Evolutionary conservation across 208 protist species (phyloP).

Genomic region (Trypanosomatidae sp.): DNA sequence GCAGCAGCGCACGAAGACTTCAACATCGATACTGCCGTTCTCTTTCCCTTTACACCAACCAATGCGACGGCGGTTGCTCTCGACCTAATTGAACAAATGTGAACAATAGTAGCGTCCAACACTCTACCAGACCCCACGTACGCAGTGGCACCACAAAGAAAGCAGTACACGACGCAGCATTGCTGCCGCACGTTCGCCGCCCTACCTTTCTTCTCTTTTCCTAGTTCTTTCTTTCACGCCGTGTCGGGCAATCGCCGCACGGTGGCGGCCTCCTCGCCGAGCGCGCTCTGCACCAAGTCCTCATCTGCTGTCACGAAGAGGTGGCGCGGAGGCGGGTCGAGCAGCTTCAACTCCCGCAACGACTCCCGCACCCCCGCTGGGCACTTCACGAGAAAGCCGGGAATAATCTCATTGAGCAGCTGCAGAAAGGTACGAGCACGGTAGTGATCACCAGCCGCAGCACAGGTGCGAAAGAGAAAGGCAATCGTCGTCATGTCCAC

Average conservation of each 20-base stretch:
- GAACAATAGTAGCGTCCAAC: too few relatives aligned
- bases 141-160: too few relatives aligned
- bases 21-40: too few relatives aligned
- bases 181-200: too few relatives aligned
- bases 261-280: constrained; percentile 16
- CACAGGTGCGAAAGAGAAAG: constrained; percentile 73
- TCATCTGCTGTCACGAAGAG: constrained; percentile 57
- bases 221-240: background rate
- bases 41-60: too few relatives aligned
- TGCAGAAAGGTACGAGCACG: constrained; percentile 73
- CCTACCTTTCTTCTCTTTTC: too few relatives aligned
- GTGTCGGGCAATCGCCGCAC: constrained; percentile 23
- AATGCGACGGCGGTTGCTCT: too few relatives aligned
- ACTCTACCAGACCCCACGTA: too few relatives aligned
- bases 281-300: constrained; percentile 30
- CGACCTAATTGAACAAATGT: too few relatives aligned
- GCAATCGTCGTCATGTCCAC: constrained; percentile 72
- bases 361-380: constrained; percentile 46
- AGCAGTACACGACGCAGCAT: too few relatives aligned
- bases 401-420: constrained; percentile 74
- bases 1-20: too few relatives aligned
- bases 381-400: constrained; percentile 75
- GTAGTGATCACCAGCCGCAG: constrained; percentile 74
- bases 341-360: constrained; percentile 62
- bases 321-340: constrained; percentile 49